Base-by-base conservation (phyloP, 2,329 filamentous ascomycete species). In the Claviceps monticola region DNA sequence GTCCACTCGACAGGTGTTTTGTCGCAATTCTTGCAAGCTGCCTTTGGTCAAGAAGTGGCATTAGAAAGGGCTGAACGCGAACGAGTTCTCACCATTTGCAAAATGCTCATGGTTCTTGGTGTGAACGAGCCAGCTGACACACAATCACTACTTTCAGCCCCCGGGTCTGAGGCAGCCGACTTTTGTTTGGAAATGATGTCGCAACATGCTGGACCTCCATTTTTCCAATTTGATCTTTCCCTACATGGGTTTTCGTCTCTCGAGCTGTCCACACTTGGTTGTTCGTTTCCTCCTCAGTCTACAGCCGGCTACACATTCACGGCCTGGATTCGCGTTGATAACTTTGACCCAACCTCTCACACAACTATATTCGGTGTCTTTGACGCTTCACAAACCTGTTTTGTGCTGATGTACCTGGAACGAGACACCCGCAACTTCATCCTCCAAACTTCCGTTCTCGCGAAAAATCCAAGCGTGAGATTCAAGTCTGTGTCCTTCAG, bases 341-440 rank as follows among this genome's bases (percentile, higher is more conserved):
- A 81, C 42, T 97, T 93, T 65, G 94, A 98, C 64, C 71, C 79
- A 5, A 79, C 80, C 46, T 83, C 86, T 16, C 93, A 98, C 65
- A 98, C 93, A 0, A 98, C 93, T 0, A 78, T 98, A 14, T 98
- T 98, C 65, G 93, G 93, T 26, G 88, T 93, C 8, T 97, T 94
- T 66, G 93, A 98, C 68, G 76, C 84, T 3, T 88, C 82, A 5
- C 91, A 97, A 66, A 88, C 87, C 5, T 98, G 93, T 66, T 98
- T 98, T 62, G 71, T 98, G 38, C 80, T 98, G 59, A 83, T 89
- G 54, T 98, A 98, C 62, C 75, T 98, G 41, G 94, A 98, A 65
- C 89, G 85, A 62, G 90, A 96, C 64, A 95, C 88, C 2, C 86
- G 80, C 55, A 93, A 95, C 67, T 86, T 98, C 58, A 98, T 98